Evolutionary conservation across 1,139 yeast genomes (phyloP), one percentile per base, ranked within the genome.

Genomic region (Meyerozyma sp.): DNA sequence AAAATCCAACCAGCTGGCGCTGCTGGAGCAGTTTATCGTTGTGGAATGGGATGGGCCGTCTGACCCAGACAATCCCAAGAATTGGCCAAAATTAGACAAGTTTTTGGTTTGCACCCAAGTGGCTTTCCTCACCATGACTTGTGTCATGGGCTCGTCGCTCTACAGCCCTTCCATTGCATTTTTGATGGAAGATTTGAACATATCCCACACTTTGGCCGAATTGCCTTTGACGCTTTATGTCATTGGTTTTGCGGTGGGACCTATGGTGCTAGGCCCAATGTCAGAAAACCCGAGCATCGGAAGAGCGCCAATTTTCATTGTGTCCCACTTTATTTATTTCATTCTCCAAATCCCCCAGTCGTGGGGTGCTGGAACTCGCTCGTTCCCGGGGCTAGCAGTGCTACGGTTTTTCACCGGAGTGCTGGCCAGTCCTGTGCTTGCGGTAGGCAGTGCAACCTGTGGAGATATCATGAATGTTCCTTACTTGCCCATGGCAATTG

Each of bases 391-490:
- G 23, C 27, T 44, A n/a, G 44, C 42, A 8, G 29, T 41, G 8
- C 20, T 41, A 27, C 40, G 44, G 13, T 41, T 41, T 21, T 13
- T 41, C 9, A 36, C 44, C 7, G 44, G 44, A 20, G 23, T 41
- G n/a, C 38, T 41, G 26, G 40, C 40, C 8, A n/a, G 20, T 5
- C 40, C 40, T 6, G 27, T 23, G 9, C 26, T 41, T 10, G 41
- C 44, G 11, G 38, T 36, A 4, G 44, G 44, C 21, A 40, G 44
- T 18, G 44, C 41, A 11, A 20, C 27, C 11, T 14, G 16, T n/a
- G 51, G 49, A 9, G 51, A 48, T 32, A 40, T 48, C 20, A 43
- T 44, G 3, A 27, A 41, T n/a, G 23, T 42, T 41, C 43, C 47
- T 1, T 48, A 40, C 37, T 42, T 48, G 40, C 51, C 40, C 32